Base-by-base conservation (phyloP, 2,329 filamentous ascomycete genomes). In the Aspergillus sp. region DNA sequence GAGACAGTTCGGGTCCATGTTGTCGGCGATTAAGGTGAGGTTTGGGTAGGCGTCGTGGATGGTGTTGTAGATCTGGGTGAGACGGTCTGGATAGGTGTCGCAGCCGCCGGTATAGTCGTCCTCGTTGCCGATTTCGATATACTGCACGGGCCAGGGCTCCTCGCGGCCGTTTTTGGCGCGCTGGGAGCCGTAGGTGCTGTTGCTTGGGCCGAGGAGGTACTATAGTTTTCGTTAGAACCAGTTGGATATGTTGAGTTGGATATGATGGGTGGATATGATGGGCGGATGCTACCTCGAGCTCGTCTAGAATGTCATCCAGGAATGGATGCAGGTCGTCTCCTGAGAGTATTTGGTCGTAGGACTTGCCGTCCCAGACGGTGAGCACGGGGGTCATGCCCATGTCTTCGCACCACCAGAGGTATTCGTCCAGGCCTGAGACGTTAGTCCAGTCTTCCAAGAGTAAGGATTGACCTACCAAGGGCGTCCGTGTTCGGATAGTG, bases 101-200 rank as follows among this genome's bases (percentile, higher is more conserved):
- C 78, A 75, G 5, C 79, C 81, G 9, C 81, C 80, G 5, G 78
- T 79, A 8, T 87, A 80, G 74, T 83, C 83, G 61, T 89, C 87
- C 67, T 89, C 86, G 67, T 89, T 89, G 50, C 86, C 86, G 39
- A 89, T 75, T 70, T 89, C 86, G 55, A 89, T 81, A 61, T 83
- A 85, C 11, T 81, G 73, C 26, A 89, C 75, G 38, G 71, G 72
- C 73, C 83, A 89, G 0, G 87, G 86, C 54, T 83, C 76, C 0
- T 80, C 77, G 62, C 87, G 82, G 5, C 86, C 87, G 1, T 87
- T 79, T 44, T 78, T 69, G 4, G 83, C 84, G 26, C 86, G 83
- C 13, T 80, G 68, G 4, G 78, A 75, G 13, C 86, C 86, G 76
- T 83, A 87, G 22, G 77, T 78, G 1, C 42, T 77, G 45, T 77